phyloP scores from a whole-genome alignment of 2,329 filamentous ascomycete species.

The Pseudogymnoascus sp. region DNA sequence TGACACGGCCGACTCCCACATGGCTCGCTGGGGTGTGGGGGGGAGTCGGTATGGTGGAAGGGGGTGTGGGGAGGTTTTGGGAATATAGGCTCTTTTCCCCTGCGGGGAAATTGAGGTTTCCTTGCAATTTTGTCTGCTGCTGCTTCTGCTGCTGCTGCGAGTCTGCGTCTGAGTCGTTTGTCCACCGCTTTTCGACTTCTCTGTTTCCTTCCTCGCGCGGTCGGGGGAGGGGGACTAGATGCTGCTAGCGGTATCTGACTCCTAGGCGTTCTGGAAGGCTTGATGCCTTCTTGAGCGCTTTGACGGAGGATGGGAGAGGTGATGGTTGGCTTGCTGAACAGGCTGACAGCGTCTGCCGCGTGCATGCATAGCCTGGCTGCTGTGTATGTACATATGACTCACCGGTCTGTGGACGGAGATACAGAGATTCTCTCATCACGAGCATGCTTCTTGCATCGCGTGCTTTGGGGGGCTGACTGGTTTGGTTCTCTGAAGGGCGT shows the following conservation, averaged over 20 bases:
- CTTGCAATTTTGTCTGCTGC: slow-evolving; percentile 1
- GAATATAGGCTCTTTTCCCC: neutral
- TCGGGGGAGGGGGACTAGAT: neutral
- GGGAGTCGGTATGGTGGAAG: neutral
- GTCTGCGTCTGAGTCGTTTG: neutral
- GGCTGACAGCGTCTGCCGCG: neutral
- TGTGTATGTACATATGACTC: neutral
- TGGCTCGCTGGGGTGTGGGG: neutral
- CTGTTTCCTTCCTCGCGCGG: neutral
- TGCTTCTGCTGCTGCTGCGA: slow-evolving; percentile 1
- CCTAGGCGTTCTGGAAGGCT: neutral
- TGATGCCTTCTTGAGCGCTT: neutral
- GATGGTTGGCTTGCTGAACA: neutral
- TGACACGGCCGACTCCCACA: neutral
- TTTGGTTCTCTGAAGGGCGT: neutral
- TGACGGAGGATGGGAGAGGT: neutral
- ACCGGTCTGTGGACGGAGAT: neutral
- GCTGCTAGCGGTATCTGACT: neutral
- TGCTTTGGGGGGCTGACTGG: neutral
- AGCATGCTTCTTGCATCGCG: neutral
- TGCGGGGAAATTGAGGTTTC: neutral
- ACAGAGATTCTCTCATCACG: neutral
- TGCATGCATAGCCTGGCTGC: slow-evolving; percentile 7
- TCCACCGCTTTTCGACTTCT: neutral
- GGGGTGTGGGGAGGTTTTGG: neutral